Evolutionary conservation across 805 yeast genomes (phyloP), one percentile per base, ranked within the genome.

Genomic region (Saturnispora diversa): DNA sequence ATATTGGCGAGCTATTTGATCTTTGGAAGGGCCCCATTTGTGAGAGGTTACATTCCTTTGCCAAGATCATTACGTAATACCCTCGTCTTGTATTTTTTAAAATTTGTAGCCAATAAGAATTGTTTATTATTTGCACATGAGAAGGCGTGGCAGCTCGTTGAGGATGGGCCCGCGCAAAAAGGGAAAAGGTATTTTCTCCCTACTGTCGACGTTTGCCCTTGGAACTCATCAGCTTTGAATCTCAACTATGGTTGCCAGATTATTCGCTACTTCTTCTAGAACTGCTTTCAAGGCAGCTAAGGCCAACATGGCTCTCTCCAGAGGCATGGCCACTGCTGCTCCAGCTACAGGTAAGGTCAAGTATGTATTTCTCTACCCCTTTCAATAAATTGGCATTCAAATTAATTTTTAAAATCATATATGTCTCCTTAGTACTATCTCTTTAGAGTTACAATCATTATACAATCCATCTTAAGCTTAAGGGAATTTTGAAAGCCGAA

Each of bases 231-330:
- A 17, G 25, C 30, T 28, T 36, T 30, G 32, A 28, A 37, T 17
- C 35, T 25, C 35, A 38, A 31, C 35, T 22, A 59, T 59, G 64
- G 64, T 59, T 58, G 64, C 79, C 64, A 73, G 77, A 68, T 66
- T 74, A 60, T 73, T 72, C 63, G 68, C 74, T 63, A 67, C 77
- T 57, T 59, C 77, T 61, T 77, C 95, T 57, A 86, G 87, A 70
- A 74, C 83, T 63, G 94, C 95, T 60, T 77, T 82, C 69, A 77
- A 79, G 68, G 88, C 90, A 58, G 94, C 87, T 60, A 83, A 78
- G 74, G 85, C 87, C 65, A 80, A 80, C 73, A 59, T 69, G 62
- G 73, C 80, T 65, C 77, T 81, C 69, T 70, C 68, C 72, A 80
- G 85, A 69, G 75, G 78, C 66, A 70, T 80, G 67, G 87, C 88